Conservation (phyloP, 805 yeast species). For the Metschnikowia lunata region DNA sequence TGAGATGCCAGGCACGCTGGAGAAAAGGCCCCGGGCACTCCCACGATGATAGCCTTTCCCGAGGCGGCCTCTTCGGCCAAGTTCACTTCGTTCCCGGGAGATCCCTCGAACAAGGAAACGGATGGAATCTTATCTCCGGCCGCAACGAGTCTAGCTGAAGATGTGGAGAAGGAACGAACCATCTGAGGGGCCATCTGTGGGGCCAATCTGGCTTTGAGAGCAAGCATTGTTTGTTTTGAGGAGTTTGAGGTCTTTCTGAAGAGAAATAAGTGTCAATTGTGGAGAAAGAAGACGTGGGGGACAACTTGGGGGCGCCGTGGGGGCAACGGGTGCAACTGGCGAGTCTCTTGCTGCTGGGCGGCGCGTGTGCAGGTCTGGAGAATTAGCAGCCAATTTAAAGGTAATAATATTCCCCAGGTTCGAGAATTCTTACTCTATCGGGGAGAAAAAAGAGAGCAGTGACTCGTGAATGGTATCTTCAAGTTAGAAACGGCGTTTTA, state of each 20-base stretch:
- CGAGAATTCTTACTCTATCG: too few species aligned
- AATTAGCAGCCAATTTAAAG: too few species aligned
- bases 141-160: constrained; percentile 29
- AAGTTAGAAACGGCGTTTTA: too few species aligned
- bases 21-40: constrained; percentile 64
- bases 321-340: too few species aligned
- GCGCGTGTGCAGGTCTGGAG: too few species aligned
- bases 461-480: too few species aligned
- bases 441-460: too few species aligned
- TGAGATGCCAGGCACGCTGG: constrained; percentile 73
- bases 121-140: constrained; percentile 65
- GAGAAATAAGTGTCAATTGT: not conserved
- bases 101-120: constrained; percentile 49
- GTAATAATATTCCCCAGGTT: too few species aligned
- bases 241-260: not conserved
- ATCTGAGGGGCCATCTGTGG: constrained; percentile 4
- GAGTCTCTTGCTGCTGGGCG: too few species aligned
- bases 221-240: constrained; percentile 2
- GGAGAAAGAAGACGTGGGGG: not conserved
- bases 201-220: constrained; percentile 4
- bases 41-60: constrained; percentile 51
- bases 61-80: constrained; percentile 43
- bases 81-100: constrained; percentile 61
- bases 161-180: constrained; percentile 19
- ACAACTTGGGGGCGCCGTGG: not conserved